These are phyloP conservation scores for Colletotrichum kahawae DNA, from an alignment of 2,329 filamentous ascomycete genomes.

Conservation along the genomic window DNA sequence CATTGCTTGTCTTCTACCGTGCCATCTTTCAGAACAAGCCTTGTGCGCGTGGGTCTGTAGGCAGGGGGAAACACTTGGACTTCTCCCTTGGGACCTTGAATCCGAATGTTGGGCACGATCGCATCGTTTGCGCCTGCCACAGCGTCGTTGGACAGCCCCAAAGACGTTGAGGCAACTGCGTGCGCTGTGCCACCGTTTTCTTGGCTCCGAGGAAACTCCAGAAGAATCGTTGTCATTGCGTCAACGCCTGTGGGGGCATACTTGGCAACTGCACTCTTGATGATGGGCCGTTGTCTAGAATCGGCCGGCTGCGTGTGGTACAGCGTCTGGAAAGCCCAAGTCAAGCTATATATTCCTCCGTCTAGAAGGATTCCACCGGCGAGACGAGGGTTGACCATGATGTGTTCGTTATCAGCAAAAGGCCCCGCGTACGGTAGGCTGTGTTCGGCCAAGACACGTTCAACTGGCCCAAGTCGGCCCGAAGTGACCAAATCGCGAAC, in stretches of 20 bases:
- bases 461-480: constrained; percentile 65
- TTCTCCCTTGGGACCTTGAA: constrained; percentile 82
- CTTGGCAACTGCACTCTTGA: constrained; percentile 73
- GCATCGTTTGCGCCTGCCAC: constrained; percentile 52
- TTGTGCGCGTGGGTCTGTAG: constrained; percentile 72
- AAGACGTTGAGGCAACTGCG: constrained; percentile 46
- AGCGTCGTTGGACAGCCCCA: constrained; percentile 67
- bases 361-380: constrained; percentile 85
- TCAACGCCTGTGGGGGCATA: constrained; percentile 74
- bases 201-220: constrained; percentile 73
- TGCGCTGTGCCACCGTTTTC: constrained; percentile 74
- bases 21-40: constrained; percentile 59
- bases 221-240: constrained; percentile 76
- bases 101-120: constrained; percentile 73
- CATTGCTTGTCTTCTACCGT: constrained; percentile 53
- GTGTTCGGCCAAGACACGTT: constrained; percentile 64
- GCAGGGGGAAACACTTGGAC: constrained; percentile 79
- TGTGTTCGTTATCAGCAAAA: constrained; percentile 65
- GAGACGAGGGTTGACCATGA: constrained; percentile 83
- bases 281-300: constrained; percentile 67
- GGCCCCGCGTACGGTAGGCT: constrained; percentile 62
- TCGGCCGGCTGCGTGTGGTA: constrained; percentile 77
- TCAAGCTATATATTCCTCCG: constrained; percentile 85
- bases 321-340: constrained; percentile 88
- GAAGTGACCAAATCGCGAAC: constrained; percentile 67